Evolutionary conservation across 2,329 filamentous ascomycete genomes (phyloP), one percentile per base, ranked within the genome.

Genomic region (Fusarium redolens): DNA sequence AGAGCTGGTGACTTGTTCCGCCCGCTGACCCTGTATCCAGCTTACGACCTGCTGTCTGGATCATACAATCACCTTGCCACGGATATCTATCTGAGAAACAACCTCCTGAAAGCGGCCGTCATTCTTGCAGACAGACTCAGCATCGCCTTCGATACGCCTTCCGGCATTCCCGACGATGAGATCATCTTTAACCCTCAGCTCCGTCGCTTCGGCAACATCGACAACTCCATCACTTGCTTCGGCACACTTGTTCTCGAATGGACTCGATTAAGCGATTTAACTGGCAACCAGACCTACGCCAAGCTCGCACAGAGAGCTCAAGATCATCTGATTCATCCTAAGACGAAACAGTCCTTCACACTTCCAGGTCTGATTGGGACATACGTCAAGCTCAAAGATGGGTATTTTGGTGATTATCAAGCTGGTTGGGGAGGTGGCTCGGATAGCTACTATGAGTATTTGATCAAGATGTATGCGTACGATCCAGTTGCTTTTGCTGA

Each of bases 401-500:
- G 73, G 1, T 18, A 58, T 4, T 75, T 75, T 28, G 70, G 33
- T 0, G 73, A 75, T 6, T 75, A 75, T 3, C 72, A 75, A 6
- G 72, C 69, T 1, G 72, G 72, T 0, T 75, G 72, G 72, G 72
- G 72, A 1, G 72, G 69, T 14, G 72, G 72, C 2, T 75, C 72
- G 0, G 72, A 75, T 28, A 75, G 72, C 2, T 75, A 75, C 38
- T 75, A 75, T 15, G 72, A 75, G 33, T 75, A 75, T 14, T 69
- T 75, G 4, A 72, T 75, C 48, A 75, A 75, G 63, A 75, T 75
- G 72, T 75, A 73, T n/a, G 66, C 63, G 0, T 75, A 75, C 4
- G 73, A 75, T 14, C 65, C 72, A 3, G 47, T 72, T 1, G 37
- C 50, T 0, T 75, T 75, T 45, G 48, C 17, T 0, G 69, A 67